Base-by-base conservation (phyloP, 768 basidiomycete genomes). In the Lactifluus hygrophoroides region DNA sequence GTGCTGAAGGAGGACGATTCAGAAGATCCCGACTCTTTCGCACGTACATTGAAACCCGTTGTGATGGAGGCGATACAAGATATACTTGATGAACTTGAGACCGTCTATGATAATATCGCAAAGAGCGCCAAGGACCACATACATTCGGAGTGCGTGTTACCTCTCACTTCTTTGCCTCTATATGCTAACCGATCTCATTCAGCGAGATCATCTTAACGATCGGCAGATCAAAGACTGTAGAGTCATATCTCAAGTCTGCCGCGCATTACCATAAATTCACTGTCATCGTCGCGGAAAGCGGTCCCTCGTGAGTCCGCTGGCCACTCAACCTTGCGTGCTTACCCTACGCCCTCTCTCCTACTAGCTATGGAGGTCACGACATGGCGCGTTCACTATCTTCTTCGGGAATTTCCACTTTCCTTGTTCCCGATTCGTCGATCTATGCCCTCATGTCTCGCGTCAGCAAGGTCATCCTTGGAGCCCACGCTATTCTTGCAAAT, bases 31-130 rank as follows among this genome's bases (percentile, higher is more conserved):
- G 87, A 90, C 66, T 84, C 85, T 16, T 89, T 90, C 66, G 84
- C 89, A 9, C 74, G 78, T 40, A 81, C 80, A 35, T 70, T 98
- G 51, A 96, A 94, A 72, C 95, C 95, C 2, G 87, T 96, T 1
- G 77, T 99, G 54, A 92, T 97, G 80, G 93, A 96, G 71, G 96
- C 94, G 7, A 94, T 99, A 51, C 89, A 95, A 68, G 95, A 97
- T 68, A 90, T 97, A 17, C 78, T 96, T 45, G 93, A 96, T 64
- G 96, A 99, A 71, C 76, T 99, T 37, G 94, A 96, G 70, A 94
- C 90, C 2, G 94, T 95, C 1, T 92, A 97, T 65, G 90, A 96
- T 65, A 94, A 88, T 66, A 86, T 98, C 19, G 89, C 90, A 9
- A 95, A 90, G 75, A 90, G 89, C 65, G 92, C 94, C 2, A 88